These are phyloP conservation scores for Adansonia gregorii DNA, from an alignment of 441 rosid genomes.

Conservation along the genomic window DNA sequence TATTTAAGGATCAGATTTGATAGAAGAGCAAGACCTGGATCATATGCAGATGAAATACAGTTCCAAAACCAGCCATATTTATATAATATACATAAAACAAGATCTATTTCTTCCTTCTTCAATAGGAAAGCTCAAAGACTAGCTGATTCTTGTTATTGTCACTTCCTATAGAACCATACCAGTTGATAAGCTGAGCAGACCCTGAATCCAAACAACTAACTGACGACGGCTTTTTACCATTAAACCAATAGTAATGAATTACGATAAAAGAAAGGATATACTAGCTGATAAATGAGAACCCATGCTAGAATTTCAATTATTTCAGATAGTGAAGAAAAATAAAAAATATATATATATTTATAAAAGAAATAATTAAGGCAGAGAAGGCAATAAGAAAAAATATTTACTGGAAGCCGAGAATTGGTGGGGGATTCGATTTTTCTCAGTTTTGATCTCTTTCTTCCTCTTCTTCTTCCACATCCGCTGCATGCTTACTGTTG, in stretches of 20 bases:
- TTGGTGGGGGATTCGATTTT: conserved; percentile 43
- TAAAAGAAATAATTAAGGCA: background rate
- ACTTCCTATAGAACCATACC: background rate
- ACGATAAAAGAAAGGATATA: background rate
- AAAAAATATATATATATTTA: too few species aligned
- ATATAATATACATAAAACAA: background rate
- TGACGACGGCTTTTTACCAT: too few species aligned
- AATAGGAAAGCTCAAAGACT: background rate
- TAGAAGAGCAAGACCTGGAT: background rate
- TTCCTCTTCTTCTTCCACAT: conserved; percentile 26
- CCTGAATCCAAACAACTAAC: background rate
- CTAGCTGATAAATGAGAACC: background rate
- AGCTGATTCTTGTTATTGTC: background rate
- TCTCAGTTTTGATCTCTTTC: background rate
- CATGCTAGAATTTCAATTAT: background rate
- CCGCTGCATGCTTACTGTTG: background rate
- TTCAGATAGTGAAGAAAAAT: background rate
- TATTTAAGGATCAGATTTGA: background rate
- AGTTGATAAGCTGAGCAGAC: background rate
- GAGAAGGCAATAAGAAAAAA: background rate
- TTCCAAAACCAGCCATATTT: background rate
- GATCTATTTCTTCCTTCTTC: background rate
- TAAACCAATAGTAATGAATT: background rate
- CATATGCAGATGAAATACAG: background rate
- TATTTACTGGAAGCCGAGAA: conserved; percentile 55